Evolutionary conservation across 768 basidiomycete species (phyloP), one percentile per base, ranked within the genome.

Genomic region (Infundibulicybe gibba): DNA sequence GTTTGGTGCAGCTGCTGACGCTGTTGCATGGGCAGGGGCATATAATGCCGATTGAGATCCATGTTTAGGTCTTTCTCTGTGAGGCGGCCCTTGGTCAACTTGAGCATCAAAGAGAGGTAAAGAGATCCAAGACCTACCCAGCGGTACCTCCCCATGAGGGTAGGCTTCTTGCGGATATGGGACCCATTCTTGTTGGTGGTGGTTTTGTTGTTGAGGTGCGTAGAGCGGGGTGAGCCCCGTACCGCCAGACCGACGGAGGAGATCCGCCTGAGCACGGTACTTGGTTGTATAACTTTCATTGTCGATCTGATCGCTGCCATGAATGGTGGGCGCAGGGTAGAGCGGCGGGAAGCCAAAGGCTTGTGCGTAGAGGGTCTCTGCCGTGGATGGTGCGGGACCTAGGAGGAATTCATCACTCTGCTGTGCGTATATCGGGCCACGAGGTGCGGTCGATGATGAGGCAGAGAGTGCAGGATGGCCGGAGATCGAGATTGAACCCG

Each of bases 191-290:
- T 37, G 38, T n/a, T 6, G 45, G 16, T 31, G 45, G 19, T 19
- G 38, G 13, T 21, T 37, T 6, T 9, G 19, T 10, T 32, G 44
- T 10, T 44, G 43, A 32, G 37, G 25, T 25, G 25, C 25, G 8
- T 25, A 25, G 25, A 25, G 25, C 4, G 25, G 25, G 25, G 25
- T 25, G 25, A 25, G 25, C 8, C 25, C 25, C 8, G 25, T 25
- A 4, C 25, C 25, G 3, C 25, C 25, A 25, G 31, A 19, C 5
- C 66, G 70, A n/a, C 64, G 63, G 41, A 77, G 51, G 4, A 71
- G 43, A 10, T 81, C 80, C 1, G 69, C 61, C 45, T 79, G 72
- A 1, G 66, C 61, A 5, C 75, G 69, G 53, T 76, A 81, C 46
- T 77, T 76, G 10, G 66, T 66, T 15, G 69, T 48, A 52, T 74